phyloP scores from a whole-genome alignment of 179 eudicot species.

The Corrigiola litoralis region DNA sequence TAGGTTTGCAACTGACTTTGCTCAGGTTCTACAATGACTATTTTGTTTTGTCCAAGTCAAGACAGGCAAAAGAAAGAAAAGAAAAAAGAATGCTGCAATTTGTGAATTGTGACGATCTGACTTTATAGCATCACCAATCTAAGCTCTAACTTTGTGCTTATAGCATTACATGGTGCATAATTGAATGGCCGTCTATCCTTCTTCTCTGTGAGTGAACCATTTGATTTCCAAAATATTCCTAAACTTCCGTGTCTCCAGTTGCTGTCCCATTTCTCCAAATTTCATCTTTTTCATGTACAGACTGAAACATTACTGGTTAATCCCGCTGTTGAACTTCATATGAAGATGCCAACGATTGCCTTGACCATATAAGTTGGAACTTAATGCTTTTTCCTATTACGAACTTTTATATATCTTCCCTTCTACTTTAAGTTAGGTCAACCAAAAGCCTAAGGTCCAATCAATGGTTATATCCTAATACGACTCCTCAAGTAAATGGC shows the following conservation, averaged over 20 bases:
- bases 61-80: too few species aligned
- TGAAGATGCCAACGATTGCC: background rate
- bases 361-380: background rate
- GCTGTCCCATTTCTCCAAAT: background rate
- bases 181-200: too few species aligned
- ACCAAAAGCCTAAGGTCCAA: too few species aligned
- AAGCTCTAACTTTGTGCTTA: background rate
- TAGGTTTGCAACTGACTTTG: conserved; percentile 53
- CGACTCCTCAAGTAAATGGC: too few species aligned
- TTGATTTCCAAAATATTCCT: too few species aligned
- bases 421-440: too few species aligned
- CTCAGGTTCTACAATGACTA: conserved; percentile 1
- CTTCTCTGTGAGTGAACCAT: too few species aligned
- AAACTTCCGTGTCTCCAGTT: too few species aligned
- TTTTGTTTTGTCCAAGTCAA: background rate
- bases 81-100: background rate
- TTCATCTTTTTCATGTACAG: background rate
- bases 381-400: too few species aligned
- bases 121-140: background rate
- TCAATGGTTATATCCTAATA: too few species aligned
- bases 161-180: background rate
- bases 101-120: background rate
- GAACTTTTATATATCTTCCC: too few species aligned
- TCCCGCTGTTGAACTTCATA: background rate
- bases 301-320: background rate